Evolutionary conservation across 768 basidiomycete genomes (phyloP).

Genomic region (Panaeolus papilionaceus): DNA sequence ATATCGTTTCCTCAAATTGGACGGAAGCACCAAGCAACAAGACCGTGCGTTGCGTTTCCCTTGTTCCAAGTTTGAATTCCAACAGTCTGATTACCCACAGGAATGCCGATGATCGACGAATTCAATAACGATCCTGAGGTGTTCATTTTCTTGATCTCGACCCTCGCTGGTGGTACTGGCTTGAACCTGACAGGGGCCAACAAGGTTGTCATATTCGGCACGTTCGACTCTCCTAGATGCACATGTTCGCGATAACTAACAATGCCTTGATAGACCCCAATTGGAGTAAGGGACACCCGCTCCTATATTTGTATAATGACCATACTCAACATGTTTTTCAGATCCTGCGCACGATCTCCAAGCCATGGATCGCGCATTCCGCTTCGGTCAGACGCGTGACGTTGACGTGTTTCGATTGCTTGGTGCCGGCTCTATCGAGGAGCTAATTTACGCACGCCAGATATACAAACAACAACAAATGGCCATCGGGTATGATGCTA

Average conservation of each 20-base stretch:
- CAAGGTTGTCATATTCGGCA: constrained; percentile 91
- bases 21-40: constrained; percentile 72
- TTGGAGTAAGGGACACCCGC: constrained; percentile 73
- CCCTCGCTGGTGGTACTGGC: constrained; percentile 90
- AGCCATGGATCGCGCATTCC: constrained; percentile 87
- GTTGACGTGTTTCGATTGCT: constrained; percentile 85
- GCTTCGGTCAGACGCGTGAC: constrained; percentile 87
- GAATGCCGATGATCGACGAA: constrained; percentile 85
- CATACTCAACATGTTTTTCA: constrained; percentile 32
- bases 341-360: constrained; percentile 96
- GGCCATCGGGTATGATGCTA: constrained; percentile 88
- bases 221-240: constrained; percentile 25
- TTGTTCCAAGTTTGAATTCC: background rate
- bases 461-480: constrained; percentile 95
- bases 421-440: constrained; percentile 87
- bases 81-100: constrained; percentile 40
- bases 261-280: constrained; percentile 70
- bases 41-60: constrained; percentile 59
- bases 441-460: constrained; percentile 87
- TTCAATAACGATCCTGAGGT: constrained; percentile 79
- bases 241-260: constrained; percentile 17
- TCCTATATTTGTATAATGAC: constrained; percentile 15
- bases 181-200: constrained; percentile 90
- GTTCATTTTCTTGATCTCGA: constrained; percentile 89
- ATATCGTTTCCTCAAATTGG: constrained; percentile 74